Base-by-base conservation (phyloP, 306 rosid species). In the Vigna nakashimae region DNA sequence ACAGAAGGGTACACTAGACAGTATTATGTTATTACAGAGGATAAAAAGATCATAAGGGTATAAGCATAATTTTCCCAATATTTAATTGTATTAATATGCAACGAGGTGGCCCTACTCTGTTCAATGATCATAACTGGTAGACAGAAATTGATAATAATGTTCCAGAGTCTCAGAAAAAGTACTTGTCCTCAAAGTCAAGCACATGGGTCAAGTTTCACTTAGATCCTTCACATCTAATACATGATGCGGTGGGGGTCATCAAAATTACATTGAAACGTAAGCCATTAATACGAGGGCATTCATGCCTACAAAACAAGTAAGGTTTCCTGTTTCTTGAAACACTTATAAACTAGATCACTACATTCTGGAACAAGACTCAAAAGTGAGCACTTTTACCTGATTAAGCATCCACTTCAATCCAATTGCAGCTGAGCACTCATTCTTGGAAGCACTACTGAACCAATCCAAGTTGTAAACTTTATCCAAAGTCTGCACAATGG, bases 371-470 rank as follows among this genome's bases (percentile, higher is more conserved):
- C 32, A 81, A 67, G 14, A 71, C 40, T 38, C 13, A 74, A 59
- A 16, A 32, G 18, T 60, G 32, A 26, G 48, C 50, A 34, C 9
- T 68, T 43, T 51, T 87, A 95, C 98, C 97, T 95, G 98, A 85
- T 95, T 95, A 76, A 95, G 92, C 98, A 95, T 95, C 98, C 98
- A 95, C 96, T 95, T 95, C 76, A 95, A 92, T 80, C 98, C 98
- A 83, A 89, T 82, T 42, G 98, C 98, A 3, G 98, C 97, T 15
- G 97, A 84, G 83, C 98, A 95, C 70, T 95, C 91, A 73, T 92
- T 92, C 90, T 89, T 95, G 53, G 98, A 92, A 84, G 98, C 96
- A 88, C 98, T 94, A 79, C 83, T 94, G 82, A 84, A 69, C 98
- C 98, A 94, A 64, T 94, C 97, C 87, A 94, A 84, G 82, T 87